These are phyloP conservation scores for Santalum album DNA, from an alignment of 164 flowering plant species.

Conservation along the genomic window DNA sequence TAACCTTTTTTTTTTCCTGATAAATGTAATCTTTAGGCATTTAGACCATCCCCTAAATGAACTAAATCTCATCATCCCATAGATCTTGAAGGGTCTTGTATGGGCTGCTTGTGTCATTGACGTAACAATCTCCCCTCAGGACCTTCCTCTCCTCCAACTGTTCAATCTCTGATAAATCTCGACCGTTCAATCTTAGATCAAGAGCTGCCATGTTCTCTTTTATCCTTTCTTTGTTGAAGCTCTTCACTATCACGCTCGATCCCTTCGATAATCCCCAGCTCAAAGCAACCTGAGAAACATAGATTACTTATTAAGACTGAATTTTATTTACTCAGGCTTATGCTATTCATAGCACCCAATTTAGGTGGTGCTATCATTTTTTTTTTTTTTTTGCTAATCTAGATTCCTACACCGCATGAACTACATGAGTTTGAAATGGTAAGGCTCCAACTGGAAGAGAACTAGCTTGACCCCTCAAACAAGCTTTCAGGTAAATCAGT, in stretches of 20 bases:
- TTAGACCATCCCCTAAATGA: too few species aligned
- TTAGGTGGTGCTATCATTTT: too few species aligned
- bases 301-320: neutral
- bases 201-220: constrained; percentile 55
- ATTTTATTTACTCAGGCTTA: too few species aligned
- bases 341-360: too few species aligned
- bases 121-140: constrained; percentile 58
- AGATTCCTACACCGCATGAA: too few species aligned
- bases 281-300: constrained; percentile 45
- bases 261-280: constrained; percentile 73
- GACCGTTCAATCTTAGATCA: constrained; percentile 38
- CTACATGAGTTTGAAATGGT: too few species aligned
- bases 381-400: too few species aligned
- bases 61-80: constrained; percentile 68
- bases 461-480: too few species aligned
- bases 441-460: too few species aligned
- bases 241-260: constrained; percentile 58
- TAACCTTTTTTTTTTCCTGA: too few species aligned
- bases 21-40: too few species aligned
- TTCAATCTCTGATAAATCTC: constrained; percentile 43
- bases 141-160: constrained; percentile 57
- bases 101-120: constrained; percentile 61
- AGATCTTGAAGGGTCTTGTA: constrained; percentile 53
- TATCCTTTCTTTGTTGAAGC: constrained; percentile 52
- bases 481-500: too few species aligned